Conservation (phyloP, 208 protist species). For the Crithidia brevicula region DNA sequence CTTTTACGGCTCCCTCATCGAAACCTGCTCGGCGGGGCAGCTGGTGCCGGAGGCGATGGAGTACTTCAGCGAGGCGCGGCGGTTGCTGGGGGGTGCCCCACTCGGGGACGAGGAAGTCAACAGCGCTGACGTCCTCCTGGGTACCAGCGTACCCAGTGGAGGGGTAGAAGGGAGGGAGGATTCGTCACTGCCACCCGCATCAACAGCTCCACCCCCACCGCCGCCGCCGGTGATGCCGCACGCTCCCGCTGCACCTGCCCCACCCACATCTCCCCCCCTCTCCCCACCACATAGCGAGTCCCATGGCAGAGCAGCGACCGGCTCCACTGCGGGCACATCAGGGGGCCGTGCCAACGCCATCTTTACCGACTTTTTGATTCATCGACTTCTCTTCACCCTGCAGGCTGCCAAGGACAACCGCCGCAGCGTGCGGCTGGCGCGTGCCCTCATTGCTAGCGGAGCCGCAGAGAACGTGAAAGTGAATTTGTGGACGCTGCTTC, state of each 20-base stretch:
- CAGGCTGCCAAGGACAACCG: slow-evolving; percentile 56
- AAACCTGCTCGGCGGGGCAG: slow-evolving; percentile 56
- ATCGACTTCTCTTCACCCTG: slow-evolving; percentile 62
- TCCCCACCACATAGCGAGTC: too few relatives aligned
- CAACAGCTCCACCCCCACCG: not conserved
- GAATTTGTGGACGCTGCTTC: slow-evolving; percentile 70
- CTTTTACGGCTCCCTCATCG: slow-evolving; percentile 69
- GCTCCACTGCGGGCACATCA: not conserved
- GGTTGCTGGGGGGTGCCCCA: slow-evolving; percentile 25
- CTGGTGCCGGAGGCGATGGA: slow-evolving; percentile 50
- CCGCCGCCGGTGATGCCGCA: slow-evolving; percentile 9
- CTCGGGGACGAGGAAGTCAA: slow-evolving; percentile 17
- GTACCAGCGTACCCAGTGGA: not conserved
- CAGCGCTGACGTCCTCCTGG: slow-evolving; percentile 11
- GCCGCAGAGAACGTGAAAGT: slow-evolving; percentile 28
- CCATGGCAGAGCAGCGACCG: too few relatives aligned
- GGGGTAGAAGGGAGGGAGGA: not conserved
- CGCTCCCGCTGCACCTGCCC: too few relatives aligned
- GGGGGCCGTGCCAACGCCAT: not conserved
- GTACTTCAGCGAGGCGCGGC: slow-evolving; percentile 53
- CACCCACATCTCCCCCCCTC: too few relatives aligned
- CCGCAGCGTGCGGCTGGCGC: slow-evolving; percentile 47
- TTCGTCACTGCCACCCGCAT: not conserved
- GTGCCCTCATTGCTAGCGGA: slow-evolving; percentile 42
- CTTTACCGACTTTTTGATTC: slow-evolving; percentile 31